Conservation (phyloP, 805 yeast species). For the Hanseniaspora taiwanica region DNA sequence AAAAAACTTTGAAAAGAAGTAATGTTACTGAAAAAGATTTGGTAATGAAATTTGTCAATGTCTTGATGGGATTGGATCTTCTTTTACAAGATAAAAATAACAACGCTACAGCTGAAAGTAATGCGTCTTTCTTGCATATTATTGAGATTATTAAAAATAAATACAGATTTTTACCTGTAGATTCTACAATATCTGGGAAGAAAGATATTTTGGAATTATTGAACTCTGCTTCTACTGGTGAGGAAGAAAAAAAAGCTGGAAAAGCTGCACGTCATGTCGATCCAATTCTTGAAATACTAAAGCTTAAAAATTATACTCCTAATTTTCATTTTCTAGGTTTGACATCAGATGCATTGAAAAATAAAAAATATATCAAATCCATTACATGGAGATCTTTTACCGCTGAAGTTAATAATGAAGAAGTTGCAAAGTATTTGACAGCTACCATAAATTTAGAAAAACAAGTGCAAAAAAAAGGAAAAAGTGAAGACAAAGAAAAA, state of each 20-base stretch:
- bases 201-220: neutral
- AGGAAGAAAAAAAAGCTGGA: conserved; percentile 6
- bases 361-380: conserved; percentile 15
- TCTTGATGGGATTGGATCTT: neutral
- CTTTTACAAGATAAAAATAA: neutral
- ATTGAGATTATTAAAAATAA: neutral
- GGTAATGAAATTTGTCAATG: neutral
- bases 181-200: too few relatives aligned
- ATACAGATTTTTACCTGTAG: neutral
- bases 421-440: conserved; percentile 49
- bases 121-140: neutral
- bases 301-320: conserved; percentile 11
- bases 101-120: neutral
- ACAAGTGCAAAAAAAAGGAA: conserved; percentile 6
- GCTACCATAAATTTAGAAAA: conserved; percentile 16
- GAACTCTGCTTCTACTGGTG: too few relatives aligned
- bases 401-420: conserved; percentile 57
- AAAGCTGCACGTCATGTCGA: conserved; percentile 12
- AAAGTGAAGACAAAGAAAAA: conserved; percentile 28
- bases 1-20: neutral
- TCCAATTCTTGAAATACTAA: conserved; percentile 29
- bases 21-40: neutral
- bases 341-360: neutral
- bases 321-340: conserved; percentile 4
- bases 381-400: conserved; percentile 46